Evolutionary conservation across 2,329 filamentous ascomycete genomes (phyloP).

Genomic region (Colletotrichum sp.): DNA sequence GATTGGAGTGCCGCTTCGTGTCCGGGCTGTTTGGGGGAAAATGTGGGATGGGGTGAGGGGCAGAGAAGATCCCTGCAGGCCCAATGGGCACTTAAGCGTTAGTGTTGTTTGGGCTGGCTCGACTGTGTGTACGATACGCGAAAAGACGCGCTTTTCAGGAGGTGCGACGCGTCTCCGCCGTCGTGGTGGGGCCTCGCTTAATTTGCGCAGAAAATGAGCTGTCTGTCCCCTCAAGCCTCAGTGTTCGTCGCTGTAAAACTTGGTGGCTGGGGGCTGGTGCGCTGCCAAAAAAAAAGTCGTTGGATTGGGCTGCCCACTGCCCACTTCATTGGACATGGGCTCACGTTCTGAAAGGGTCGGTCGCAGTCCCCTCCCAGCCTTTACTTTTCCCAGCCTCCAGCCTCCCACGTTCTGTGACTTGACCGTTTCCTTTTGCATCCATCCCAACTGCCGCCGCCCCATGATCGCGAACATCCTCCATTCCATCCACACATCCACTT

Average conservation of each 20-base stretch:
- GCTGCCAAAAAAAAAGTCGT: not conserved
- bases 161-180: constrained; percentile 1
- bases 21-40: constrained; percentile 1
- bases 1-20: constrained; percentile 1
- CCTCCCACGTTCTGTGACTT: constrained; percentile 15
- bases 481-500: constrained; percentile 21
- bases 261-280: constrained; percentile 19
- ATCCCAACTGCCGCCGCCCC: constrained; percentile 11
- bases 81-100: not conserved
- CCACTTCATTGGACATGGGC: not conserved
- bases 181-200: constrained; percentile 15
- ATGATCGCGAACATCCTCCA: constrained; percentile 14
- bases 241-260: not conserved
- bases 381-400: constrained; percentile 18
- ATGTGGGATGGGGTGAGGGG: constrained; percentile 12
- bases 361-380: constrained; percentile 1
- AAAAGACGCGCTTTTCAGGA: constrained; percentile 18
- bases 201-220: constrained; percentile 1
- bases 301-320: not conserved
- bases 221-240: constrained; percentile 1
- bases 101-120: not conserved
- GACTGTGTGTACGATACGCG: constrained; percentile 7
- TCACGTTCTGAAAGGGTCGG: not conserved
- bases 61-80: not conserved
- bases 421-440: constrained; percentile 16